Percentiles rank a stretch among this genome's conserved stretches.
phyloP scores from a whole-genome alignment of 345 rosid species.

The Abelmoschus esculentus region DNA sequence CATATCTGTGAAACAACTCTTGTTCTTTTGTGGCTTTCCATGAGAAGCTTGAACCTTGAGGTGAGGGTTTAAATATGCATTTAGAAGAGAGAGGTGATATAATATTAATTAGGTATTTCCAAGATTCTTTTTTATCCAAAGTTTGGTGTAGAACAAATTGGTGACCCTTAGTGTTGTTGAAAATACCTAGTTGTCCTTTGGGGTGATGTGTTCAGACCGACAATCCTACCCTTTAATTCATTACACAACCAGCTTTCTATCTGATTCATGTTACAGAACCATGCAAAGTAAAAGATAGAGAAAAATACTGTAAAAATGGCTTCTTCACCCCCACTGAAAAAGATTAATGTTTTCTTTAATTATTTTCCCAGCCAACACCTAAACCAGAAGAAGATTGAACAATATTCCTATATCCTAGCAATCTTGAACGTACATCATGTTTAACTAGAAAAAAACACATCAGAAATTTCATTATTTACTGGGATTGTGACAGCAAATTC shows the following conservation, averaged over 20 bases:
- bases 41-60: slow-evolving; percentile 28
- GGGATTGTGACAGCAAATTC: too few species aligned
- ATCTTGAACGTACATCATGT: too few species aligned
- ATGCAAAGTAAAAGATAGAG: slow-evolving; percentile 27
- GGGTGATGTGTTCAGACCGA: not conserved
- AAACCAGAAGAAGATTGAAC: too few species aligned
- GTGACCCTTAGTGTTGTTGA: slow-evolving; percentile 19
- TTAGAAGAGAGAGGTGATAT: slow-evolving; percentile 7
- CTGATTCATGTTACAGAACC: slow-evolving; percentile 32
- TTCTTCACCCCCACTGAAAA: not conserved
- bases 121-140: slow-evolving; percentile 24
- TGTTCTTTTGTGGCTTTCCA: slow-evolving; percentile 18
- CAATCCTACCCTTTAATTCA: slow-evolving; percentile 10
- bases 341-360: too few species aligned
- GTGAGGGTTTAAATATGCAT: slow-evolving; percentile 31
- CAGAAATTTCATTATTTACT: too few species aligned
- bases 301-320: not conserved
- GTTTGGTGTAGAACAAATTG: slow-evolving; percentile 23
- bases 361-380: too few species aligned
- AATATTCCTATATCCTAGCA: too few species aligned
- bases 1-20: slow-evolving; percentile 18
- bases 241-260: slow-evolving; percentile 24
- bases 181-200: slow-evolving; percentile 19
- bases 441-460: too few species aligned
- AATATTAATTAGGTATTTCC: slow-evolving; percentile 4